Evolutionary conservation across 164 flowering plant genomes (phyloP).

Genomic region (Chloranthus sessilifolius): DNA sequence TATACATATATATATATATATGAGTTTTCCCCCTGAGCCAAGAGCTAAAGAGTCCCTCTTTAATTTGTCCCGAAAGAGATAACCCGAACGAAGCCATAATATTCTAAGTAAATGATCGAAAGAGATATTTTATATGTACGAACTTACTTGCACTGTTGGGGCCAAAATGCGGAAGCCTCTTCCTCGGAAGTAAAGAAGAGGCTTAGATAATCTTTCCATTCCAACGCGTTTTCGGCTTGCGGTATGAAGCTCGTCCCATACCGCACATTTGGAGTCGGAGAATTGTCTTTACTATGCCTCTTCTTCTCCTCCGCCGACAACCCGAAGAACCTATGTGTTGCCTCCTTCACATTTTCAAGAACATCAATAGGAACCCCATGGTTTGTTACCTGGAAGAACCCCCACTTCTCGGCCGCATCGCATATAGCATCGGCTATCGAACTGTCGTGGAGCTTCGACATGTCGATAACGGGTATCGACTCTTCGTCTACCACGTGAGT

Average conservation of each 20-base stretch:
- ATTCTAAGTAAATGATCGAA: no score
- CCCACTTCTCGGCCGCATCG: slow-evolving; percentile 9
- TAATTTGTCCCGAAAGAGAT: neutral
- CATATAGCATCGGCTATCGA: no score
- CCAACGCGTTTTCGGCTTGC: neutral
- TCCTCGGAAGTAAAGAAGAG: no score
- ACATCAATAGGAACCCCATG: no score
- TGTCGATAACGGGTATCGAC: slow-evolving; percentile 4
- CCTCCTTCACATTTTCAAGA: neutral
- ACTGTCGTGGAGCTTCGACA: no score
- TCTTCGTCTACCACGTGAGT: slow-evolving; percentile 10
- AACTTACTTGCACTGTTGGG: slow-evolving; percentile 7
- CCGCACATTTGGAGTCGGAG: neutral
- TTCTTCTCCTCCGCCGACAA: slow-evolving; percentile 3
- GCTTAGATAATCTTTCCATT: no score
- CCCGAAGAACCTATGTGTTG: neutral
- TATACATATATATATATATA: no score
- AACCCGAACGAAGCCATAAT: no score
- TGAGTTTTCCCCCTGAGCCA: no score
- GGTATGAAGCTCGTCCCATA: slow-evolving; percentile 9
- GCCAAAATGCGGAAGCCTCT: no score
- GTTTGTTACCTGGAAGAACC: slow-evolving; percentile 2
- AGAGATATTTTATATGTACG: no score
- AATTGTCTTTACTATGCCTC: slow-evolving; percentile 4
- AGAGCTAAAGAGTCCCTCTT: no score